Evolutionary conservation across 306 rosid genomes (phyloP).

Genomic region (Gleditsia sinensis): DNA sequence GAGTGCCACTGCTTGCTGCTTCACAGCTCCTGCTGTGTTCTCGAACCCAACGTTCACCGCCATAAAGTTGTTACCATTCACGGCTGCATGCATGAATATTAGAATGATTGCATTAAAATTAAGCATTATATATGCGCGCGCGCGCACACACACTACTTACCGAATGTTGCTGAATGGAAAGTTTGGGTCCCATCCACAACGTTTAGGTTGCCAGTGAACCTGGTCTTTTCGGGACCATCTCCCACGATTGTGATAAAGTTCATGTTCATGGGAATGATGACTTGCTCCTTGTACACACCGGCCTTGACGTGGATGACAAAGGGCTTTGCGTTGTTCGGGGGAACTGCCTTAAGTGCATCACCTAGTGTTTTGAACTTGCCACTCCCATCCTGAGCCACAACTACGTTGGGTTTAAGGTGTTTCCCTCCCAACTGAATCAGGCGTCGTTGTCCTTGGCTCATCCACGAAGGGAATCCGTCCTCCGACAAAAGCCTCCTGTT

Average conservation of each 20-base stretch:
- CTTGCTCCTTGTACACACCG: slow-evolving; percentile 59
- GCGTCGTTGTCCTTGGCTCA: slow-evolving; percentile 24
- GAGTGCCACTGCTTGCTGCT: slow-evolving; percentile 58
- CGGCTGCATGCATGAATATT: slow-evolving; percentile 37
- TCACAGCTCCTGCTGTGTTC: slow-evolving; percentile 55
- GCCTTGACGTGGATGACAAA: slow-evolving; percentile 74
- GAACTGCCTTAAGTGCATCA: slow-evolving; percentile 62
- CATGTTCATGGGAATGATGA: slow-evolving; percentile 37
- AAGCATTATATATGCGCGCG: too few species aligned
- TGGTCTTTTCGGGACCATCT: slow-evolving; percentile 77
- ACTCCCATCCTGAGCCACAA: slow-evolving; percentile 68
- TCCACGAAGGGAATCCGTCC: slow-evolving; percentile 51
- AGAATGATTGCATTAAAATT: too few species aligned
- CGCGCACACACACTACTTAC: slow-evolving; percentile 44
- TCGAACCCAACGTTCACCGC: slow-evolving; percentile 60
- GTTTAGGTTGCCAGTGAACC: slow-evolving; percentile 48
- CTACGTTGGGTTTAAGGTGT: slow-evolving; percentile 42
- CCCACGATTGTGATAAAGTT: slow-evolving; percentile 58
- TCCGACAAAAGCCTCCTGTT: slow-evolving; percentile 38
- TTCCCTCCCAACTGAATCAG: slow-evolving; percentile 27
- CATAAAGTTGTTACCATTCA: slow-evolving; percentile 59
- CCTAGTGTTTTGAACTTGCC: slow-evolving; percentile 60
- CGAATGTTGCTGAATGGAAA: slow-evolving; percentile 57
- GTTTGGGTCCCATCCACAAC: slow-evolving; percentile 53
- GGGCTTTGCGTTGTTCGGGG: slow-evolving; percentile 35